Evolutionary conservation across 495 filamentous ascomycete species (phyloP), one percentile per base, ranked within the genome.

Genomic region (Penicillium canescens): DNA sequence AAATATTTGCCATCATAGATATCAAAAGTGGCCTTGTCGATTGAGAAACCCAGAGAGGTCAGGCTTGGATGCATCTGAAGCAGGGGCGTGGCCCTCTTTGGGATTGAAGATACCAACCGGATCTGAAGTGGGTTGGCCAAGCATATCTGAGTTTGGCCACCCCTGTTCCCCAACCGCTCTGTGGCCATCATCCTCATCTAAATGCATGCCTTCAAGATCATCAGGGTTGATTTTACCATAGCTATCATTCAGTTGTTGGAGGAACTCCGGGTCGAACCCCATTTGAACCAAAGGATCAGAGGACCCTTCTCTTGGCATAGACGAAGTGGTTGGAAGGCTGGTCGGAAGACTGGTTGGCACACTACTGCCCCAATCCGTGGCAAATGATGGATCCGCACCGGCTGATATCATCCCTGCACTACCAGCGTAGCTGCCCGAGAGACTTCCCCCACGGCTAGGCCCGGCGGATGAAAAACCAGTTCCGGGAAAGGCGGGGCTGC

Each of bases 241-340:
- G 47, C 61, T 64, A 11, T 70, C 62, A 39, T 71, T 71, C 34
- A 77, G 44, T 43, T 65, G 67, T 54, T 72, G 69, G 42, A 78
- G 49, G 31, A 76, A 72, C 20, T 66, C 67, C 7, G 71, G 71
- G 20, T 78, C 75, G 42, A 78, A 78, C 7, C 69, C 72, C 66
- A 75, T 73, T 55, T 73, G 73, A 31, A 74, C 62, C 38, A 75
- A 63, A 3, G 71, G 68, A 41, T 78, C 72, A 51, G 61, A 55
- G 24, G 69, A 54, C 26, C 56, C 57, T 36, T 57, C 62, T 14
- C 59, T 51, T 10, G 63, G 65, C 28, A 65, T 62, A 21, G 73
- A 74, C 11, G 71, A 71, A 21, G 69, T 68, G 21, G 66, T 63
- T 20, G 73, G 72, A 39, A 67, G 49, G 28, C 28, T 31, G 8